A percentile compares a stretch with the other conserved stretches of the same genome.
Evolutionary conservation across 495 filamentous ascomycete genomes (phyloP).

Genomic region (Aspergillus cristatus): DNA sequence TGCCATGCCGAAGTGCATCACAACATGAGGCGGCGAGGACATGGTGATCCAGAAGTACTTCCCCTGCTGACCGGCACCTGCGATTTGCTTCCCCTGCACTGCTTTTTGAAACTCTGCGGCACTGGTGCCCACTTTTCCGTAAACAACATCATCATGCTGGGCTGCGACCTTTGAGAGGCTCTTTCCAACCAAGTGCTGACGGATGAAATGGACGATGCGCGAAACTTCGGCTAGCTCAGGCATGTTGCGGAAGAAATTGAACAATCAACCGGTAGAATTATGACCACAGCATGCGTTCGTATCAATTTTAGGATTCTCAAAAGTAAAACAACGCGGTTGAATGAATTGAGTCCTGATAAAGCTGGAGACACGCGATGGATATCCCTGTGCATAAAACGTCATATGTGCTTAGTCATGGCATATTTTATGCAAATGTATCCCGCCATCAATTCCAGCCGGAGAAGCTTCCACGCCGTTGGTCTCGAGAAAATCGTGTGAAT

Average conservation of each 20-base stretch:
- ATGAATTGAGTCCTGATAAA: no score
- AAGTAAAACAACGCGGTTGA: no score
- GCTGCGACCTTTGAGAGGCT: slow-evolving; percentile 62
- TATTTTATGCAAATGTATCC: no score
- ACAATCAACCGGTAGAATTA: not conserved
- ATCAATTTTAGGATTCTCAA: no score
- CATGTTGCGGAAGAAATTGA: slow-evolving; percentile 39
- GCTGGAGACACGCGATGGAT: no score
- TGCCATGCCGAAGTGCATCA: slow-evolving; percentile 87
- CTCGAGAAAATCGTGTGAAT: no score
- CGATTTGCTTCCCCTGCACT: slow-evolving; percentile 66
- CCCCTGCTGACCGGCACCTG: slow-evolving; percentile 71
- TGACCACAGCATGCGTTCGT: no score
- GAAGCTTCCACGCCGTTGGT: no score
- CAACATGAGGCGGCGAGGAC: slow-evolving; percentile 67
- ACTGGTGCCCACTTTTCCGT: slow-evolving; percentile 77
- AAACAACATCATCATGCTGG: slow-evolving; percentile 71
- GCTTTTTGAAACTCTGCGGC: slow-evolving; percentile 61
- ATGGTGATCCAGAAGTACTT: slow-evolving; percentile 92
- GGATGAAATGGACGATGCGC: slow-evolving; percentile 75
- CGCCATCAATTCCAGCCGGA: no score
- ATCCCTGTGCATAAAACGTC: no score
- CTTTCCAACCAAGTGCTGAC: slow-evolving; percentile 72
- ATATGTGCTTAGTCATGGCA: no score
- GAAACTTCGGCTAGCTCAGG: slow-evolving; percentile 82